Conservation (phyloP, 2,329 filamentous ascomycete species). For the Calonectria hawksworthii region DNA sequence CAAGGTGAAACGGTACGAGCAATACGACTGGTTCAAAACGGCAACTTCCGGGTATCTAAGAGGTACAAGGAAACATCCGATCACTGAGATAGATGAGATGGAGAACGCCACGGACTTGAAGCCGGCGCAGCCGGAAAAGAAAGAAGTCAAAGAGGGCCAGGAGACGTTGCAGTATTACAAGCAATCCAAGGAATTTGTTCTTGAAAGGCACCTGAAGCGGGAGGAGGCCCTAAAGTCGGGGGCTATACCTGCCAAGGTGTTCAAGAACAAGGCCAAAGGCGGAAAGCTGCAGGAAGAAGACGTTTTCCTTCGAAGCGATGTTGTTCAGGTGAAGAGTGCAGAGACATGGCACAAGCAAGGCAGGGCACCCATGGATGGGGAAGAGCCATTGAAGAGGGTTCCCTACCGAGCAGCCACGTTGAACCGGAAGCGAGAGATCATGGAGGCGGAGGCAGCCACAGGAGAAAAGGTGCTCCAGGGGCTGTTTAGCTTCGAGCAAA, state of each 20-base stretch:
- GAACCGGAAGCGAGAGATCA: constrained; percentile 88
- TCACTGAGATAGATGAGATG: constrained; percentile 80
- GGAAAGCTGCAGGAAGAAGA: constrained; percentile 81
- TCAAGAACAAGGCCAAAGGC: constrained; percentile 81
- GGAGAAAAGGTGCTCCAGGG: constrained; percentile 90
- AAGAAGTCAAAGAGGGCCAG: constrained; percentile 79
- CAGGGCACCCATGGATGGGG: constrained; percentile 78
- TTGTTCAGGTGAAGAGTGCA: constrained; percentile 88
- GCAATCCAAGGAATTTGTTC: constrained; percentile 84
- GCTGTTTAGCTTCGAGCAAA: constrained; percentile 86
- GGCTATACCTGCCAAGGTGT: constrained; percentile 79
- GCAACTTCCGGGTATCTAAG: constrained; percentile 80
- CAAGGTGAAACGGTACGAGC: constrained; percentile 81
- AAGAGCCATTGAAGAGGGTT: constrained; percentile 85
- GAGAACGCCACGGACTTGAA: constrained; percentile 86
- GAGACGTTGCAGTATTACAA: constrained; percentile 93
- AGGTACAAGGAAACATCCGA: constrained; percentile 61
- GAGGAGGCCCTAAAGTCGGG: constrained; percentile 87
- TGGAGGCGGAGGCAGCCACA: constrained; percentile 83
- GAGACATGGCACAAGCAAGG: constrained; percentile 99
- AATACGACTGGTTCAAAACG: constrained; percentile 90
- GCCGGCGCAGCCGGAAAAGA: constrained; percentile 79
- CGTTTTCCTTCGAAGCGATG: constrained; percentile 84
- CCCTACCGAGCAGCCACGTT: constrained; percentile 93
- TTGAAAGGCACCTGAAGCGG: constrained; percentile 88